phyloP scores from a whole-genome alignment of 805 yeast genomes.

The Lachancea lanzarotensis region DNA sequence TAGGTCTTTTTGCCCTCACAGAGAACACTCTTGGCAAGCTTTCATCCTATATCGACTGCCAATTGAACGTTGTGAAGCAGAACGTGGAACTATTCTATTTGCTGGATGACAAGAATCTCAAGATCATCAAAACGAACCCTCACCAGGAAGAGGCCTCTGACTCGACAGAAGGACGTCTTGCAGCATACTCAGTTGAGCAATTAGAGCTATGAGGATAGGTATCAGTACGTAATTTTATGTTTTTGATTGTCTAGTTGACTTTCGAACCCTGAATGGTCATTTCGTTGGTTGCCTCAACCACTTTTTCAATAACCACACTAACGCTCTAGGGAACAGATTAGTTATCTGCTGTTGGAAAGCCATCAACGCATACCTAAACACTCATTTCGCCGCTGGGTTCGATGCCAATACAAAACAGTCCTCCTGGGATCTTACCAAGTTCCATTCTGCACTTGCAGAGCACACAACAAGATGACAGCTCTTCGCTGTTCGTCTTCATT shows the following conservation, averaged over 20 bases:
- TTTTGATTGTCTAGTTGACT: too few species aligned
- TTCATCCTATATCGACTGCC: constrained; percentile 21
- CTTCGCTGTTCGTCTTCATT: constrained; percentile 46
- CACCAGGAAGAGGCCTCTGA: constrained; percentile 7
- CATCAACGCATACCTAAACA: too few species aligned
- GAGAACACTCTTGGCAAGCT: constrained; percentile 20
- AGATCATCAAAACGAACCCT: constrained; percentile 4
- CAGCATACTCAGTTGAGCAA: constrained; percentile 29
- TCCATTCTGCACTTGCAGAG: constrained; percentile 15
- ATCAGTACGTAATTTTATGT: not conserved
- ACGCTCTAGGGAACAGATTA: too few species aligned
- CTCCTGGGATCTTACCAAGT: constrained; percentile 13
- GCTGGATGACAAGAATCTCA: constrained; percentile 17
- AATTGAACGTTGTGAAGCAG: constrained; percentile 24
- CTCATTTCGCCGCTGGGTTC: not conserved
- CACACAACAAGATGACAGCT: not conserved
- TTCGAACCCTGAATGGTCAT: too few species aligned
- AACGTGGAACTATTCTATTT: constrained; percentile 28
- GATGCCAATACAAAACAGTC: not conserved
- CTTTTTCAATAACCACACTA: too few species aligned
- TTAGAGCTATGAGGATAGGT: constrained; percentile 16
- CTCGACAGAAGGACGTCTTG: constrained; percentile 14
- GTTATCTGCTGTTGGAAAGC: too few species aligned
- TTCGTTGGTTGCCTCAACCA: too few species aligned
- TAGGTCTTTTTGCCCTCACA: constrained; percentile 31